These are phyloP conservation scores for peach (Prunus persica) DNA, from an alignment of 306 rosid genomes.

Conservation along the genomic window Prunus_persica_NCBIv2 NC_034009.1:41377001-41377500, in stretches of 20 bases:
- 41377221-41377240: background rate
- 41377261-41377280: too few relatives aligned
- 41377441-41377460: background rate
- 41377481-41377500: too few relatives aligned
- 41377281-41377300: background rate
- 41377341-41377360: background rate
- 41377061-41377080: constrained; percentile 31
- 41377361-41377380: background rate
- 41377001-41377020: constrained; percentile 30
- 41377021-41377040: constrained; percentile 70
- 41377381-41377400: background rate
- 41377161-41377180: constrained; percentile 30
- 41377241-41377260: background rate
- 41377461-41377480: background rate
- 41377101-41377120: constrained; percentile 26
- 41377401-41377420: background rate
- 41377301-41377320: background rate
- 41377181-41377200: background rate
- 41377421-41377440: background rate
- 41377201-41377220: background rate
- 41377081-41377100: constrained; percentile 13
- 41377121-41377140: constrained; percentile 33
- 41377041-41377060: constrained; percentile 40
- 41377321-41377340: background rate
- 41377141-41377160: constrained; percentile 8